Evolutionary conservation across 2,329 filamentous ascomycete genomes (phyloP).

Genomic region (Fusarium sacchari): DNA sequence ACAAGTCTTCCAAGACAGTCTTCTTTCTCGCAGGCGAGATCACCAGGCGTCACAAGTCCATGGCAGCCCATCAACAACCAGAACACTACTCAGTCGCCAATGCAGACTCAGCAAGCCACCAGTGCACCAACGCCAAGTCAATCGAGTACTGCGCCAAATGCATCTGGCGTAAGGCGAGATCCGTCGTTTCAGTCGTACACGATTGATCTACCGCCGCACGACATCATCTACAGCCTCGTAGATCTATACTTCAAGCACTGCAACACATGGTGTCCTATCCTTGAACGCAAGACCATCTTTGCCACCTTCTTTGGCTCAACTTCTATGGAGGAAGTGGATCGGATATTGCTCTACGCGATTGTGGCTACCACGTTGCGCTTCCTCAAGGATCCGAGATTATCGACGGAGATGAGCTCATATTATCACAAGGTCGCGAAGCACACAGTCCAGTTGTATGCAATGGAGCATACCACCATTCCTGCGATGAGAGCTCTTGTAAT

Average conservation of each 20-base stretch:
- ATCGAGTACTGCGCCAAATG: background rate
- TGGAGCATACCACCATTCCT: conserved; percentile 54
- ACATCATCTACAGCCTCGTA: conserved; percentile 67
- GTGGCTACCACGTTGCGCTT: conserved; percentile 56
- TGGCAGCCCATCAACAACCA: conserved; percentile 45
- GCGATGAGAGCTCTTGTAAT: conserved; percentile 55
- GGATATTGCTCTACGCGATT: conserved; percentile 56
- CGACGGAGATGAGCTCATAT: conserved; percentile 51
- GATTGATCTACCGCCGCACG: conserved; percentile 66
- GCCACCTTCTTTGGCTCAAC: conserved; percentile 54
- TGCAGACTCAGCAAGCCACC: conserved; percentile 4
- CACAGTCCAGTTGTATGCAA: conserved; percentile 54
- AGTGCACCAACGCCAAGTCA: conserved; percentile 7
- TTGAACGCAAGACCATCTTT: conserved; percentile 56
- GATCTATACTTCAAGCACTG: conserved; percentile 73
- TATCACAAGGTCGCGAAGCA: conserved; percentile 53
- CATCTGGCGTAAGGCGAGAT: conserved; percentile 31
- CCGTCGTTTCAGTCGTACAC: conserved; percentile 50
- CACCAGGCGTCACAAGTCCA: conserved; percentile 54
- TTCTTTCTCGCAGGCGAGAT: conserved; percentile 47
- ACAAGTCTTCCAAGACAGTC: conserved; percentile 33
- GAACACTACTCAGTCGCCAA: conserved; percentile 18
- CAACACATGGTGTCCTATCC: conserved; percentile 66
- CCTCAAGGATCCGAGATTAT: conserved; percentile 52
- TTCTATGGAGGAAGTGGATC: conserved; percentile 51